Conservation (phyloP, 2,329 filamentous ascomycete genomes). For the Aspergillus sergii region DNA sequence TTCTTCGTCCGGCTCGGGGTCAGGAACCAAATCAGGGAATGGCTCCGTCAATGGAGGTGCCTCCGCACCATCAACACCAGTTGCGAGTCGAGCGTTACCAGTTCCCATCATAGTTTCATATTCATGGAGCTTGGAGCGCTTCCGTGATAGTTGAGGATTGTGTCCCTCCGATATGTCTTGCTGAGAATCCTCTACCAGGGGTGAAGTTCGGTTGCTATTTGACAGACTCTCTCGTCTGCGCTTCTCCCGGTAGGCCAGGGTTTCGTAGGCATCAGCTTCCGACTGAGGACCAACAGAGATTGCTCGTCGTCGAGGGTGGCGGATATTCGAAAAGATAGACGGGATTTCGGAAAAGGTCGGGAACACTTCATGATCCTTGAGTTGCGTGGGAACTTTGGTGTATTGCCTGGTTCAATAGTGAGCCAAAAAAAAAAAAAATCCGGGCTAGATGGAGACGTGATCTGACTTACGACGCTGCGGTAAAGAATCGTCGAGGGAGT, state of each 20-base stretch:
- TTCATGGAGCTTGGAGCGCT: constrained; percentile 58
- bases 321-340: constrained; percentile 76
- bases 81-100: constrained; percentile 51
- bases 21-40: constrained; percentile 35
- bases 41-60: constrained; percentile 26
- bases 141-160: constrained; percentile 43
- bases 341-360: constrained; percentile 88
- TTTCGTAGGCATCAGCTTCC: constrained; percentile 94
- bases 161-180: constrained; percentile 27
- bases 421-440: background rate
- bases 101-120: constrained; percentile 76
- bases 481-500: constrained; percentile 87
- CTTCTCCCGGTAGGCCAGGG: constrained; percentile 84
- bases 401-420: constrained; percentile 62
- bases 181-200: background rate
- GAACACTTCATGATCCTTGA: constrained; percentile 83
- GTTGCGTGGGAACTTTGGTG: constrained; percentile 72
- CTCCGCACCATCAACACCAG: constrained; percentile 34
- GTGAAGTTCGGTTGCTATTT: constrained; percentile 27
- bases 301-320: constrained; percentile 75
- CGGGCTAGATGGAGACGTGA: constrained; percentile 4
- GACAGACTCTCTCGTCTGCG: constrained; percentile 62
- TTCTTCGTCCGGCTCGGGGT: constrained; percentile 58
- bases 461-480: constrained; percentile 69
- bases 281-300: constrained; percentile 93